Percentiles rank a stretch among this genome's conserved stretches.
Conservation (phyloP, 2,329 filamentous ascomycete species). For the Nakataea oryzae region DNA sequence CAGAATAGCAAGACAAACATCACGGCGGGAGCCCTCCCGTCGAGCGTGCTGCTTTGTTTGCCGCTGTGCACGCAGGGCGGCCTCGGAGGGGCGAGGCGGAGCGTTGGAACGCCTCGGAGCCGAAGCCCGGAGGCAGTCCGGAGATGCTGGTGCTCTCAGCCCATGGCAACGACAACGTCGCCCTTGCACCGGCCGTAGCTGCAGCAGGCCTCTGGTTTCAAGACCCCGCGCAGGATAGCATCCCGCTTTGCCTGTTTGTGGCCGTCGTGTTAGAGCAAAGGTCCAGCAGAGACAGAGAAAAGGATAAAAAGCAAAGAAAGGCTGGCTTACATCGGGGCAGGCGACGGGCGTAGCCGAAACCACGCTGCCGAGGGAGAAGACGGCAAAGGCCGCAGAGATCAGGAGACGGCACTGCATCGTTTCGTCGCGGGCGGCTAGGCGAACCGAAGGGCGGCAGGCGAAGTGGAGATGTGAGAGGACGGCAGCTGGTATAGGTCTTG, state of each 20-base stretch:
- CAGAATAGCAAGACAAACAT: neutral
- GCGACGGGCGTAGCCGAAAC: constrained; percentile 22
- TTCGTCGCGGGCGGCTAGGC: neutral
- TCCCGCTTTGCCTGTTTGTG: constrained; percentile 22
- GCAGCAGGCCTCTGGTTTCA: constrained; percentile 39
- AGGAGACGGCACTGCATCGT: constrained; percentile 16
- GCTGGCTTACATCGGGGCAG: constrained; percentile 24
- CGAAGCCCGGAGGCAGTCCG: neutral
- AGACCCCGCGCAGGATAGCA: constrained; percentile 34
- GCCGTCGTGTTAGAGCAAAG: neutral
- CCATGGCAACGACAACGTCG: constrained; percentile 36
- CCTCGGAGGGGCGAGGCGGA: neutral
- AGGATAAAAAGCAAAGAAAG: neutral
- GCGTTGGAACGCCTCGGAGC: neutral
- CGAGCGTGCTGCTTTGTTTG: neutral
- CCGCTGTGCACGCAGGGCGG: neutral
- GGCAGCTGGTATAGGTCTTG: no score
- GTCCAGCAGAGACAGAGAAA: neutral
- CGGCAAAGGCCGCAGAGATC: constrained; percentile 12
- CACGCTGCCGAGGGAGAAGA: constrained; percentile 15
- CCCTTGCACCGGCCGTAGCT: constrained; percentile 42
- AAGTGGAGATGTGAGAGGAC: neutral
- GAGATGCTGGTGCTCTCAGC: constrained; percentile 10
- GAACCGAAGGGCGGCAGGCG: neutral
- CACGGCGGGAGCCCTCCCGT: neutral